These are phyloP conservation scores for Niveomyces coronatus DNA, from an alignment of 2,329 filamentous ascomycete genomes.

Conservation along the genomic window DNA sequence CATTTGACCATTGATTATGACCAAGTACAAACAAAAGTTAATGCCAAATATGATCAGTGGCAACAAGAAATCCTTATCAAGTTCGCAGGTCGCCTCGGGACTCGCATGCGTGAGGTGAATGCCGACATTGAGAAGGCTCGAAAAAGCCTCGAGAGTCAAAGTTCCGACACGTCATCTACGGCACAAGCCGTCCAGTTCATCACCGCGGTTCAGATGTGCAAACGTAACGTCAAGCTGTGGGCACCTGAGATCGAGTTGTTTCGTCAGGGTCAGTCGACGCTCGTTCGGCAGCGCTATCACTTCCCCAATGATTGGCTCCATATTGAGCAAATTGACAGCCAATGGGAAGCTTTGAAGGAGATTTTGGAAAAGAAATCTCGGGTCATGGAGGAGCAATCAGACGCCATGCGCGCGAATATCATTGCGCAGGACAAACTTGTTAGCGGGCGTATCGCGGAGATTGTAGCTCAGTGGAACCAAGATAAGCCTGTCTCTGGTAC, in stretches of 20 bases:
- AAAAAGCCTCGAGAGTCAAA: constrained; percentile 82
- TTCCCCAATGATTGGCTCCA: constrained; percentile 91
- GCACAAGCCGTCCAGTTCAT: constrained; percentile 98
- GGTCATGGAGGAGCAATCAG: constrained; percentile 92
- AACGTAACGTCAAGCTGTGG: constrained; percentile 88
- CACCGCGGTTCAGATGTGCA: constrained; percentile 92
- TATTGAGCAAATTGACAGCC: constrained; percentile 90
- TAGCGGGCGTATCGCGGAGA: constrained; percentile 75
- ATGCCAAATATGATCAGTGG: constrained; percentile 99
- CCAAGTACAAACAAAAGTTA: constrained; percentile 97
- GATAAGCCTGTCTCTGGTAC: constrained; percentile 95
- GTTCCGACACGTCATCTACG: constrained; percentile 86
- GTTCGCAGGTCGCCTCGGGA: constrained; percentile 81
- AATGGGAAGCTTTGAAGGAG: constrained; percentile 91
- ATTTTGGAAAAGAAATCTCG: constrained; percentile 86
- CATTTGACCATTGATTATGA: constrained; percentile 96
- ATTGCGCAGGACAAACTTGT: constrained; percentile 87
- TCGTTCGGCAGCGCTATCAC: constrained; percentile 85
- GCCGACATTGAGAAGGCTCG: constrained; percentile 85
- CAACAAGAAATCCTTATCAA: constrained; percentile 94
- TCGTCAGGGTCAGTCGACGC: constrained; percentile 85
- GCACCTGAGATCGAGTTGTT: constrained; percentile 94
- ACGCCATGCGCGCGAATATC: constrained; percentile 91
- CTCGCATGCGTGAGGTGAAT: constrained; percentile 84
- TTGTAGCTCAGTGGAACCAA: constrained; percentile 82